Evolutionary conservation across 2,329 filamentous ascomycete genomes (phyloP).

Genomic region (Trichoderma sp.): DNA sequence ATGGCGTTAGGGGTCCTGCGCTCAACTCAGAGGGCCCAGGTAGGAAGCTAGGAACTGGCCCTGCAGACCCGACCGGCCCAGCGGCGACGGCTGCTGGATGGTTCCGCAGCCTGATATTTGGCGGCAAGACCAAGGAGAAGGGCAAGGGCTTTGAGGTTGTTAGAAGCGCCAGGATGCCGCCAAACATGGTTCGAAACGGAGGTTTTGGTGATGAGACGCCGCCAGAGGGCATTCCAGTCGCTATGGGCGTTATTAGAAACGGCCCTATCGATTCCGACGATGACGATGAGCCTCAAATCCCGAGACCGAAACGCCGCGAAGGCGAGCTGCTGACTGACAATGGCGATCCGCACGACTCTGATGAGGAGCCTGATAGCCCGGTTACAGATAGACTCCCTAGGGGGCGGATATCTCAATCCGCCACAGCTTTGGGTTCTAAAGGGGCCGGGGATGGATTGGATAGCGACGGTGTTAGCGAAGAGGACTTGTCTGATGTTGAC

Average conservation of each 20-base stretch:
- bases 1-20: conserved; percentile 84
- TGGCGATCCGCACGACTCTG: conserved; percentile 45
- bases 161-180: conserved; percentile 80
- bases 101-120: conserved; percentile 70
- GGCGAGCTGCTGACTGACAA: conserved; percentile 45
- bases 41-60: conserved; percentile 85
- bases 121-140: conserved; percentile 87
- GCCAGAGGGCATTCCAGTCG: conserved; percentile 63
- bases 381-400: conserved; percentile 30
- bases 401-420: conserved; percentile 18
- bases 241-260: conserved; percentile 57
- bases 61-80: conserved; percentile 88
- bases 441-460: neutral
- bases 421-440: conserved; percentile 16
- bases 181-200: conserved; percentile 56
- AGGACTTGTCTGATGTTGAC: conserved; percentile 41
- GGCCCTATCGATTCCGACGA: conserved; percentile 65
- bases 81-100: conserved; percentile 87
- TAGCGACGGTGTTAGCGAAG: conserved; percentile 21
- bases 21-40: conserved; percentile 78
- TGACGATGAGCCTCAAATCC: conserved; percentile 43
- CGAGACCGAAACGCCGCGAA: conserved; percentile 28
- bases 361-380: conserved; percentile 40
- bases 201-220: conserved; percentile 63
- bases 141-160: conserved; percentile 97